A percentile compares a stretch with the other conserved stretches of the same genome.
Conservation (phyloP, 306 rosid species). For the Medicago lupulina region DNA sequence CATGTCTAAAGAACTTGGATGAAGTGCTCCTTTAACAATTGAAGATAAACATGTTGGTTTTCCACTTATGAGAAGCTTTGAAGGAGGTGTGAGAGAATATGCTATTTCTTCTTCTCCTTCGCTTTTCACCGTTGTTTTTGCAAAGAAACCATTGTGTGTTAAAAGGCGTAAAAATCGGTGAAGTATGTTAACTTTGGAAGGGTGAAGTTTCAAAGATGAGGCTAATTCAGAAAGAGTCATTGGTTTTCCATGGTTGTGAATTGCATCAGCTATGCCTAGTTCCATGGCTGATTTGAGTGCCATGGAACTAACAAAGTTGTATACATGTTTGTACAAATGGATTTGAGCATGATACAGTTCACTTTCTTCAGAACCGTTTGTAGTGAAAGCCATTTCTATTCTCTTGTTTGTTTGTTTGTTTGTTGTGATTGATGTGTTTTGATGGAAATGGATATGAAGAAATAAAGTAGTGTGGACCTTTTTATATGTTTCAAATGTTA, state of each 20-base stretch:
- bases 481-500: neutral
- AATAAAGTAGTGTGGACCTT: neutral
- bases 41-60: constrained; percentile 35
- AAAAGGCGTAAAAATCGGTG: constrained; percentile 50
- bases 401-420: neutral
- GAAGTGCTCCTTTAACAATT: constrained; percentile 22
- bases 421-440: too few species aligned
- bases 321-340: constrained; percentile 55
- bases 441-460: constrained; percentile 3
- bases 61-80: constrained; percentile 51
- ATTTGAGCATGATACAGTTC: constrained; percentile 58
- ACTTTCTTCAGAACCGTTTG: constrained; percentile 22
- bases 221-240: constrained; percentile 51
- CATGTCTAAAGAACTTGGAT: constrained; percentile 27
- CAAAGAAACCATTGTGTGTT: constrained; percentile 53
- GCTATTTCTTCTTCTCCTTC: constrained; percentile 40
- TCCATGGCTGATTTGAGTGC: constrained; percentile 57
- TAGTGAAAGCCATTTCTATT: constrained; percentile 29
- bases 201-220: constrained; percentile 51
- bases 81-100: constrained; percentile 53
- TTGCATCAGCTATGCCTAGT: constrained; percentile 56
- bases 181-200: constrained; percentile 23
- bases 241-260: constrained; percentile 54
- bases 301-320: constrained; percentile 55
- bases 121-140: constrained; percentile 14